Evolutionary conservation across 1,284 basidiomycete genomes (phyloP), one percentile per base, ranked within the genome.

Genomic region (Coniophora puteana): DNA sequence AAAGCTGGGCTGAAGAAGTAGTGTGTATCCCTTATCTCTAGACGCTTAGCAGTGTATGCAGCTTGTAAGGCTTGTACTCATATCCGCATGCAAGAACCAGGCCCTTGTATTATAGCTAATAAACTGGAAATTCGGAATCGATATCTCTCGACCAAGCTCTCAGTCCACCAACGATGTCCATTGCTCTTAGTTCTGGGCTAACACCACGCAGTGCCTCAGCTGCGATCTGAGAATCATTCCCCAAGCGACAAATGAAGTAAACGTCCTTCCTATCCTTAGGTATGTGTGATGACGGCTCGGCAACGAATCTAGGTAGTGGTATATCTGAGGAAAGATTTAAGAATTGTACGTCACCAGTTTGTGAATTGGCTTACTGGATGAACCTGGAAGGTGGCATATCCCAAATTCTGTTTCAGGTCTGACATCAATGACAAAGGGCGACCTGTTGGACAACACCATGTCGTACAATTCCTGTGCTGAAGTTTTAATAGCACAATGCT

Each of bases 211-310:
- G 56, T 1, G 80, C 80, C 14, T 79, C 70, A 0, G 83, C 90
- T 22, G 92, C 94, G 27, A 93, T 72, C 55, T 92, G 87, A 0
- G 93, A 96, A 61, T 98, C 95, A 58, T 97, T 98, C 1, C 95
- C 94, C 16, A 93, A 69, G 17, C 92, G 75, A 62, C 94, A 98
- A 25, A 97, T 62, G 18, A 97, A 68, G 43, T 79, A 72, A 43
- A 78, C 57, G 32, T 48, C 48, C 7, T 49, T 44, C 24, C 44
- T 29, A 33, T 57, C 47, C 11, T 45, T 17, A 8, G 66, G 55
- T 25, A 76, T 40, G 41, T 69, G 61, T 7, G 61, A 48, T 4
- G 54, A 48, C 0, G 89, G 88, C 46, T 83, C 62, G 3, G 76
- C 74, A 8, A 83, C 65, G 1, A 92, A 61, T 23, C 74, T 66